Conservation (phyloP, 306 rosid genomes). For the Astragalus membranaceus region DNA sequence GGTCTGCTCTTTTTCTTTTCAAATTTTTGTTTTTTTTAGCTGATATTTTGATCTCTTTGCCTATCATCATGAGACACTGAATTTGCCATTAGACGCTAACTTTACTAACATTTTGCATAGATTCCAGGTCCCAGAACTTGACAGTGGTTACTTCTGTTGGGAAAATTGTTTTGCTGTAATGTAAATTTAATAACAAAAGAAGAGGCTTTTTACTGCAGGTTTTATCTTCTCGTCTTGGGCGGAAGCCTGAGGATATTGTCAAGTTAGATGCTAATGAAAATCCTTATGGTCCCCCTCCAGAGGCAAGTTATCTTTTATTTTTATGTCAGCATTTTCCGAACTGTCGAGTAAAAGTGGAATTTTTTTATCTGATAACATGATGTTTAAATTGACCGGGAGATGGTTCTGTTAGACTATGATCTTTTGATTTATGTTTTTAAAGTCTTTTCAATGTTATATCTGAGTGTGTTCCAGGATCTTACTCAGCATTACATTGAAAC, state of each 20-base stretch:
- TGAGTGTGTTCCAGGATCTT: neutral
- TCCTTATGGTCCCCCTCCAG: slow-evolving; percentile 99
- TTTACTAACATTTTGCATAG: neutral
- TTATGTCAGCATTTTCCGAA: neutral
- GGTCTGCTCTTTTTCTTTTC: neutral
- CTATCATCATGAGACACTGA: neutral
- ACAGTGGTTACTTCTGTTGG: neutral
- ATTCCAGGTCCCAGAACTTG: neutral
- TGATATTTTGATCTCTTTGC: neutral
- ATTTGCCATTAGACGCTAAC: neutral
- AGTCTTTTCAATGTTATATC: neutral
- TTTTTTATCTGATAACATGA: neutral
- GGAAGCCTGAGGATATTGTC: slow-evolving; percentile 92
- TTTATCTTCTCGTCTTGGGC: slow-evolving; percentile 74
- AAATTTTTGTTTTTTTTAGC: neutral
- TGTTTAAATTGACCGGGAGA: neutral
- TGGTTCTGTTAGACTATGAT: neutral
- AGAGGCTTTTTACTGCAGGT: slow-evolving; percentile 45
- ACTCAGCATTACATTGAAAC: neutral
- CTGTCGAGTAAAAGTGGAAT: neutral
- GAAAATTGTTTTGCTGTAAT: neutral
- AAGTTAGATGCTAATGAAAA: slow-evolving; percentile 97
- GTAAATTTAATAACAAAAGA: slow-evolving; percentile 6
- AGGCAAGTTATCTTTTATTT: slow-evolving; percentile 37
- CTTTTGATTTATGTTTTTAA: neutral